Evolutionary conservation across 2,329 filamentous ascomycete genomes (phyloP).

Genomic region (Trichoderma sp.): DNA sequence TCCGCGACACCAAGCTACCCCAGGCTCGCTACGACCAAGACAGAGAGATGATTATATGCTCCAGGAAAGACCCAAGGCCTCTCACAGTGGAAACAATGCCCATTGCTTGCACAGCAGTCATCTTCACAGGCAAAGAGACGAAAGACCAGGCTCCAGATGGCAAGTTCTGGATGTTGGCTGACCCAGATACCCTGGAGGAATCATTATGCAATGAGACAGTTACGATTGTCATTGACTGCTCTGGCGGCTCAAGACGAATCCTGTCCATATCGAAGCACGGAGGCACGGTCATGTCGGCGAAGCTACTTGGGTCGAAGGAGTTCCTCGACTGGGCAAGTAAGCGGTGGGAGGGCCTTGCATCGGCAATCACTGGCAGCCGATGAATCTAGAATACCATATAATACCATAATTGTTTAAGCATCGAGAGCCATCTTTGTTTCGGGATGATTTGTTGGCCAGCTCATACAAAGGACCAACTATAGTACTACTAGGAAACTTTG

Average conservation of each 20-base stretch:
- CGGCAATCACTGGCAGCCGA: constrained; percentile 30
- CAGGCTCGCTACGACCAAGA: constrained; percentile 81
- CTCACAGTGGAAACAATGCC: constrained; percentile 66
- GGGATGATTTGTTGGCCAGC: not conserved
- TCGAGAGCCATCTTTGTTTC: not conserved
- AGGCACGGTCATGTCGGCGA: constrained; percentile 65
- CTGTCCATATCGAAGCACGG: constrained; percentile 80
- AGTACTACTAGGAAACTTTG: not conserved
- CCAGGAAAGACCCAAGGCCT: constrained; percentile 50
- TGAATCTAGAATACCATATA: constrained; percentile 26
- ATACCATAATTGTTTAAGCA: constrained; percentile 23
- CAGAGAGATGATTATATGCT: constrained; percentile 74
- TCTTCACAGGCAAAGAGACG: constrained; percentile 67
- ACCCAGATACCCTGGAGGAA: constrained; percentile 90
- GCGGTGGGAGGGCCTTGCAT: constrained; percentile 37
- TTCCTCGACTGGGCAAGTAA: constrained; percentile 39
- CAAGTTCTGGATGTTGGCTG: constrained; percentile 73
- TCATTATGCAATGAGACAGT: constrained; percentile 76
- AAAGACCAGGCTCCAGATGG: constrained; percentile 40
- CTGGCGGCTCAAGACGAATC: constrained; percentile 53
- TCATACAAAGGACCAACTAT: not conserved
- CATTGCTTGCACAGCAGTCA: constrained; percentile 71
- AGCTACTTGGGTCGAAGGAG: constrained; percentile 63
- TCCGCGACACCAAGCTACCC: constrained; percentile 75
- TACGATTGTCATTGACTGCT: constrained; percentile 74